Percentiles rank a stretch among this genome's conserved stretches.
These are phyloP conservation scores for Leishmania major DNA, from an alignment of 208 protist genomes.

Conservation along the genomic window DNA sequence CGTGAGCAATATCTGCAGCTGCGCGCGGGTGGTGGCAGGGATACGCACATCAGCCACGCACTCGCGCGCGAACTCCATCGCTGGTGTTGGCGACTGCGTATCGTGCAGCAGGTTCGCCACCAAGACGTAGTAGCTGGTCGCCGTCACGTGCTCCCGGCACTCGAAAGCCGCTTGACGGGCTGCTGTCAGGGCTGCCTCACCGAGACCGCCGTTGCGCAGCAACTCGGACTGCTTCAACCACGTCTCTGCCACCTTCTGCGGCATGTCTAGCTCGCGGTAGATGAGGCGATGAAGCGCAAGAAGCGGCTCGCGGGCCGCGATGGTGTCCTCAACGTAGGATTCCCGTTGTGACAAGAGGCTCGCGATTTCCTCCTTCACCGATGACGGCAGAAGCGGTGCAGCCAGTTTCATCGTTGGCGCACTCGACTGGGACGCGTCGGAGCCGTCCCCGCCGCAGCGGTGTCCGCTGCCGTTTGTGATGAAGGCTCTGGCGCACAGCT, in stretches of 20 bases:
- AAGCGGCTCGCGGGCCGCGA: conserved; percentile 78
- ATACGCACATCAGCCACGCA: conserved; percentile 36
- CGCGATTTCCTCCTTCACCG: conserved; percentile 32
- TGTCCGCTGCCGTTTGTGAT: neutral
- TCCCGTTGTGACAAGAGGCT: conserved; percentile 38
- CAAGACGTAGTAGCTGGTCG: conserved; percentile 71
- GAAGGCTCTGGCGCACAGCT: conserved; percentile 28
- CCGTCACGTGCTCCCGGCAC: conserved; percentile 24
- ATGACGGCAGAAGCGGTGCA: conserved; percentile 17
- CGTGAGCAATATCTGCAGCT: conserved; percentile 76
- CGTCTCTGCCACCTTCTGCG: conserved; percentile 58
- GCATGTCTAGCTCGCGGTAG: conserved; percentile 61
- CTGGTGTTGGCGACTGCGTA: conserved; percentile 71
- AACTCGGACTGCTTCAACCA: conserved; percentile 88
- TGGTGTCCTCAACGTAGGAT: conserved; percentile 56
- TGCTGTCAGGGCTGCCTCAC: conserved; percentile 76
- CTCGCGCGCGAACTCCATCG: conserved; percentile 79
- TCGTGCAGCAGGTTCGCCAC: conserved; percentile 89
- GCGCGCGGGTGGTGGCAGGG: conserved; percentile 41
- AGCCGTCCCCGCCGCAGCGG: neutral
- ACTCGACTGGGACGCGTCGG: neutral
- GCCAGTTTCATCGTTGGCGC: conserved; percentile 17
- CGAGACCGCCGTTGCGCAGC: conserved; percentile 71
- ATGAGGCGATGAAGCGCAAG: conserved; percentile 83
- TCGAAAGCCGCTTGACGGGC: conserved; percentile 60